Base-by-base conservation (phyloP, 2,329 filamentous ascomycete genomes). In the Fusarium mangiferae region DNA sequence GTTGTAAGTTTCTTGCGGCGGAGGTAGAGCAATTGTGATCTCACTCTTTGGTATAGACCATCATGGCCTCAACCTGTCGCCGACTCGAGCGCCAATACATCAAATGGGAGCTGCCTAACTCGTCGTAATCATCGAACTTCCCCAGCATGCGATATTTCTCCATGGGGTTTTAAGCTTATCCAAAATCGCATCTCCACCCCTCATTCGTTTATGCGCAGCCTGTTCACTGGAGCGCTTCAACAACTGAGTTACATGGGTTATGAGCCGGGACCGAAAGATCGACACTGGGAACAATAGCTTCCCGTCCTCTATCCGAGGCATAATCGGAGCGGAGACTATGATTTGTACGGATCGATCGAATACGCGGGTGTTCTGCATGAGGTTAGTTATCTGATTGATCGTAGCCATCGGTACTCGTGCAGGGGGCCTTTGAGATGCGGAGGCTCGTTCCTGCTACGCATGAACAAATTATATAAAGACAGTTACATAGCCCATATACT, bases 141-240 rank as follows among this genome's bases (percentile, higher is more conserved):
- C 22, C 44, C 11, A 30, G 44, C 22, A 30, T 52, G 41, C 15
- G n/a, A 6, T 42, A 33, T 24, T 24, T 41, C 10, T 20, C 26
- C 33, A n/a, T n/a, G 14, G 18, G 20, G 28, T 46, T 33, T 36
- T 41, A 45, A 11, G 48, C 52, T 57, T 66, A 57, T 44, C 17
- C 15, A 22, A 59, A 35, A 35, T 41, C 12, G 22, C 33, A 35
- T 48, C 46, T 57, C 39, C 42, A 39, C 55, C 71, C 70, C 66
- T 74, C 66, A 62, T 62, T 17, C 17, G 41, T 22, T 74, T 74
- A 74, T 64, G 71, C 71, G 71, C 71, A 41, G 28, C 35, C 45
- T 44, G 58, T 46, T 68, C 26, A 74, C 62, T 74, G 71, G 71
- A 74, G 71, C 71, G 62, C 71, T 72, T 74, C 66, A 44, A 46